These are phyloP conservation scores for Nannochloropsis oceanica DNA, from an alignment of 108 stramenopile genomes.

Conservation along the genomic window DNA sequence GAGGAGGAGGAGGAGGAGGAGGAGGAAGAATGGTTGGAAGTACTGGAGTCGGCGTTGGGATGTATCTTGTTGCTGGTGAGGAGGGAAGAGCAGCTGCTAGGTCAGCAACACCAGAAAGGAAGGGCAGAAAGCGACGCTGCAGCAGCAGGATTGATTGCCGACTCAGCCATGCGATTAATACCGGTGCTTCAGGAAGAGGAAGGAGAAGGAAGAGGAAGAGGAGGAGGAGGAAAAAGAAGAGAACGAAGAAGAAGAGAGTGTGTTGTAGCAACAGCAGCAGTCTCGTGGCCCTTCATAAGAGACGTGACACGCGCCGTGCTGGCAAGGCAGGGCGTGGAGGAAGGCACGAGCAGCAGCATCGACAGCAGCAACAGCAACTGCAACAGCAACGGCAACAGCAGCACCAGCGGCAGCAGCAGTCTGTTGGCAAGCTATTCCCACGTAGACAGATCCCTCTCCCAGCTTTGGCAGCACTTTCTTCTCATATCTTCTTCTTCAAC, in stretches of 20 bases:
- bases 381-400: no score
- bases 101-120: not conserved
- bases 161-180: not conserved
- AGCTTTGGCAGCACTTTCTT: not conserved
- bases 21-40: not conserved
- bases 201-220: not conserved
- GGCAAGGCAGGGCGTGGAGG: no score
- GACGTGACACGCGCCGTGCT: not conserved
- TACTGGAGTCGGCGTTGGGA: not conserved
- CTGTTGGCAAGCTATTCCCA: no score
- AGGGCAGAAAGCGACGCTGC: not conserved
- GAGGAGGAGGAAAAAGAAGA: not conserved
- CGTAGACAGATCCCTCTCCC: no score
- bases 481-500: not conserved
- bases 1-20: not conserved
- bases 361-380: no score
- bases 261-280: not conserved
- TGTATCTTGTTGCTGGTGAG: not conserved
- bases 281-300: not conserved
- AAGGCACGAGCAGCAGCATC: no score
- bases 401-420: no score
- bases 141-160: not conserved
- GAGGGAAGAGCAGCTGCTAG: not conserved
- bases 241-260: not conserved
- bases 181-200: not conserved